Evolutionary conservation across 345 rosid species (phyloP), one percentile per base, ranked within the genome.

Genomic region (Isatis tinctoria): DNA sequence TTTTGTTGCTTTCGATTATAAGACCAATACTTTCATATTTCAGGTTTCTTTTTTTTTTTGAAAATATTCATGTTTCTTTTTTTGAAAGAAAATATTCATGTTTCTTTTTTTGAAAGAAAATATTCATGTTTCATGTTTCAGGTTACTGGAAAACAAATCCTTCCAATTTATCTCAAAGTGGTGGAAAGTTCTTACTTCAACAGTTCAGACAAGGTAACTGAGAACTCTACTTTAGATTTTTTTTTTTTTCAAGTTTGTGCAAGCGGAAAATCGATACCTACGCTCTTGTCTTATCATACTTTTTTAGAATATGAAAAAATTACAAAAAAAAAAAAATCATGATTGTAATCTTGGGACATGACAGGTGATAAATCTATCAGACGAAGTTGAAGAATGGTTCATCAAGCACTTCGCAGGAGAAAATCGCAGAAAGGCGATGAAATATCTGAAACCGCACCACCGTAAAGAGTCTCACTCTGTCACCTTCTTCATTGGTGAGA

Each of bases 151-250:
- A 92, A 92, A 75, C 87, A 95, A 90, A 84, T 90, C 43, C 94
- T 88, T 44, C 96, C 97, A 67, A 83, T 90, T 27, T 96, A 96
- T 81, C 88, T 90, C 47, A 90, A 84, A 83, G 98, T 90, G 11
- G 99, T 92, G 24, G 98, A 96, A 81, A 88, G 89, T 69, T 96
- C 99, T 60, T 92, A 92, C 76, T 96, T 96, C 80, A 88, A 92
- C 82, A 86, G 88, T 81, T 90, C 99, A 32, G 90, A 96, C 80
- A 90, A 86, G 97, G 99, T 92, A 88, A 70, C 58, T 69, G 0
- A 1, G 6, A 54, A 69, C 65, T 26, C 70, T 5, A 65, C 57
- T 62, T 60, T 22, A 39, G 35, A 24, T 11, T 45, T 59, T 7
- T 59, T 11, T n/a, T 17, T 30, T 45, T 67, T 67, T 17, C 12